Evolutionary conservation across 192 early-diverging fungal species (phyloP).

Genomic region (Cetraspora pellucida): DNA sequence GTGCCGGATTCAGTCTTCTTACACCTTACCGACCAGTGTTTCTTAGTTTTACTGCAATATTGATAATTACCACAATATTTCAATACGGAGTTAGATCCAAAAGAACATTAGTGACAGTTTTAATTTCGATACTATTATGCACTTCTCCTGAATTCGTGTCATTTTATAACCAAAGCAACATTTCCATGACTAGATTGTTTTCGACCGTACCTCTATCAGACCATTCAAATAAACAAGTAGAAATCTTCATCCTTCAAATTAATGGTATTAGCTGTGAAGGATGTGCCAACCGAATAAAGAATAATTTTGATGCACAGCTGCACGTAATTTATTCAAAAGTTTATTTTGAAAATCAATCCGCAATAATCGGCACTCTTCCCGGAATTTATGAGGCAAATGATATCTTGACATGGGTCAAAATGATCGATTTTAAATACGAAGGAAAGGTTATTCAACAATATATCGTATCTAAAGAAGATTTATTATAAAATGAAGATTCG

Average conservation of each 20-base stretch:
- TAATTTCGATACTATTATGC: constrained; percentile 41
- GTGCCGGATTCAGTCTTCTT: constrained; percentile 59
- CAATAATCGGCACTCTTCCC: neutral
- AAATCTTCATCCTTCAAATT: constrained; percentile 28
- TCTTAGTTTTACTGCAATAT: constrained; percentile 33
- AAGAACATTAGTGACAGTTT: constrained; percentile 17
- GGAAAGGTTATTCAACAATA: constrained; percentile 14
- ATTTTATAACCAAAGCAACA: constrained; percentile 39
- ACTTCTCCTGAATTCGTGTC: constrained; percentile 48
- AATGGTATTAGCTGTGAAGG: constrained; percentile 55
- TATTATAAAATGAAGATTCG: too few species aligned
- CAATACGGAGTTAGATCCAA: constrained; percentile 37
- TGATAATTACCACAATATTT: constrained; percentile 36
- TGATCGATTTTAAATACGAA: constrained; percentile 17
- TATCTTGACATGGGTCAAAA: constrained; percentile 10
- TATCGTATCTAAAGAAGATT: neutral
- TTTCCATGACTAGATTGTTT: neutral
- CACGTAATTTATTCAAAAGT: constrained; percentile 42
- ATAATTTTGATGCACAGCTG: constrained; percentile 31
- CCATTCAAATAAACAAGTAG: neutral
- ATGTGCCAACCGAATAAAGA: constrained; percentile 55
- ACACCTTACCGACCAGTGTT: constrained; percentile 52
- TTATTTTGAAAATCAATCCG: constrained; percentile 42
- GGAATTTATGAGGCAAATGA: constrained; percentile 1
- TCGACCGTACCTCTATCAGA: neutral